These are phyloP conservation scores for Elsinoe australis DNA, from an alignment of 2,329 filamentous ascomycete species.

Conservation along the genomic window DNA sequence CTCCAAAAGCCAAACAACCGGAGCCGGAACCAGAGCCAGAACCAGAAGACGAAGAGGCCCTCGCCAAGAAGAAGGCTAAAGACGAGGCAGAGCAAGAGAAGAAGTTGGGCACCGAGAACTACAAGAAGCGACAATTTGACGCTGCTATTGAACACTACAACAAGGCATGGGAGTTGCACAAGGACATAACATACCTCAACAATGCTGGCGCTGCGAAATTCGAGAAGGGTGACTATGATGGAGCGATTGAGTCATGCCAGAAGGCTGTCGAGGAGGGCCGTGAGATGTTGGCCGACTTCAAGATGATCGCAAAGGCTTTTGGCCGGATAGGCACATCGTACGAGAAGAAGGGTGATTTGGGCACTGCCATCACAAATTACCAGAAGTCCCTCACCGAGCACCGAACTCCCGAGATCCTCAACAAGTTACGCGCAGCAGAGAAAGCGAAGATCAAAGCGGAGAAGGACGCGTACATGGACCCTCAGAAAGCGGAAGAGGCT, in stretches of 20 bases:
- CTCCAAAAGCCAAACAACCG: conserved; percentile 50
- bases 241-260: conserved; percentile 76
- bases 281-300: conserved; percentile 88
- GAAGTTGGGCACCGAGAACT: conserved; percentile 83
- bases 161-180: conserved; percentile 89
- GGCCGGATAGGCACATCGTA: conserved; percentile 90
- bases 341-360: conserved; percentile 77
- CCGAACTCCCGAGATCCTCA: conserved; percentile 86
- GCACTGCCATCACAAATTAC: conserved; percentile 78
- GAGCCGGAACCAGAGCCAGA: conserved; percentile 59
- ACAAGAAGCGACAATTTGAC: conserved; percentile 98
- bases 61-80: conserved; percentile 83
- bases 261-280: conserved; percentile 87
- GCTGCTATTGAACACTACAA: conserved; percentile 87
- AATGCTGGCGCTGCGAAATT: conserved; percentile 91
- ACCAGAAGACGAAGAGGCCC: conserved; percentile 71
- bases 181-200: conserved; percentile 97
- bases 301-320: conserved; percentile 95
- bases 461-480: conserved; percentile 75
- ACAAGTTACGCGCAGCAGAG: conserved; percentile 85
- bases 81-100: conserved; percentile 91
- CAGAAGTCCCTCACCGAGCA: conserved; percentile 92
- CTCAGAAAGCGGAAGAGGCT: conserved; percentile 87
- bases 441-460: conserved; percentile 72
- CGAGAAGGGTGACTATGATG: conserved; percentile 91